Percentiles rank a stretch among this genome's conserved stretches.
phyloP scores from a whole-genome alignment of 176 grass and related monocot genomes.

The Otatea glauca region DNA sequence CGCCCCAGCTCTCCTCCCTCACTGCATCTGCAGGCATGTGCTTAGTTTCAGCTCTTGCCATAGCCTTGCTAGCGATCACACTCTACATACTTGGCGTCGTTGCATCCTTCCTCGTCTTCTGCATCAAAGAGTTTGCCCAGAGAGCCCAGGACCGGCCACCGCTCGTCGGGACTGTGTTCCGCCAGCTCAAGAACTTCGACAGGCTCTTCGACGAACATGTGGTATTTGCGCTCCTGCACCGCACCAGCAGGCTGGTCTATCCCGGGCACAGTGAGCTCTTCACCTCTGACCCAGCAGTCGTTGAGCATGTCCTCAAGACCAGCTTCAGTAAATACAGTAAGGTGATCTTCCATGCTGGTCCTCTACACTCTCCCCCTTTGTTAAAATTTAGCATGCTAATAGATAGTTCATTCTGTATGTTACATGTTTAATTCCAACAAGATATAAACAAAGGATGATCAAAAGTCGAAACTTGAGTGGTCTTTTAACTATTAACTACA shows the following conservation, averaged over 20 bases:
- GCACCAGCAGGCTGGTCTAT: conserved; percentile 50
- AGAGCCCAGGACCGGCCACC: conserved; percentile 40
- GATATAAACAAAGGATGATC: not conserved
- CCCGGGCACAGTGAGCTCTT: conserved; percentile 41
- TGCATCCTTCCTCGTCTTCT: conserved; percentile 43
- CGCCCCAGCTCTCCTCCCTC: conserved; percentile 26
- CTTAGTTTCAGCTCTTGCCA: conserved; percentile 26
- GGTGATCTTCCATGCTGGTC: conserved; percentile 32
- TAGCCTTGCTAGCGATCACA: conserved; percentile 29
- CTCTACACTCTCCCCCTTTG: not conserved
- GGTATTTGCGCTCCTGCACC: conserved; percentile 28
- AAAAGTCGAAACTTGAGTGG: not conserved
- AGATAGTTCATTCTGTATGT: not conserved
- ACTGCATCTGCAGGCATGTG: conserved; percentile 10
- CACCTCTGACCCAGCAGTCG: conserved; percentile 46
- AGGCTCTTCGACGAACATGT: conserved; percentile 54
- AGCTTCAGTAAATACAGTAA: conserved; percentile 73
- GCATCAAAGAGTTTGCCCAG: conserved; percentile 32
- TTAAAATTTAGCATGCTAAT: not conserved
- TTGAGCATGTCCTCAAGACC: conserved; percentile 60
- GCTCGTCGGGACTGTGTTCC: conserved; percentile 44
- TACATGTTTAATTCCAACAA: not conserved
- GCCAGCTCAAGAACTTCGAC: conserved; percentile 47
- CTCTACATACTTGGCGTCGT: conserved; percentile 45
- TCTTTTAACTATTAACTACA: not conserved